Evolutionary conservation across 1,284 basidiomycete species (phyloP).

Genomic region (Bjerkandera adusta): DNA sequence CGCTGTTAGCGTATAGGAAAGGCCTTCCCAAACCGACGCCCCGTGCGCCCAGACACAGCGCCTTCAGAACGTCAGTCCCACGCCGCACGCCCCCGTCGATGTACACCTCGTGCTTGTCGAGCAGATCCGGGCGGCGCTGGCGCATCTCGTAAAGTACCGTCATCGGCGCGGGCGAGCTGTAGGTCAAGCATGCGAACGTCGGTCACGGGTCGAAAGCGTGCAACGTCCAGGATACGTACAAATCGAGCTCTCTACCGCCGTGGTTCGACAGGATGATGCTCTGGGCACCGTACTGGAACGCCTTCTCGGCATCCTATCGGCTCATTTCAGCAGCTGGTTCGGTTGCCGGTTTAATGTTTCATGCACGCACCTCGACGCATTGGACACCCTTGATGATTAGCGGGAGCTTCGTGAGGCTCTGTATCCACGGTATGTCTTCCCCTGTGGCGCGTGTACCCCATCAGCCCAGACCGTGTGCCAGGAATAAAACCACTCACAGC

Average conservation of each 20-base stretch:
- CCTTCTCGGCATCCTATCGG: constrained; percentile 41
- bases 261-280: constrained; percentile 71
- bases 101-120: constrained; percentile 60
- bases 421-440: constrained; percentile 39
- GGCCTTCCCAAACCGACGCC: constrained; percentile 55
- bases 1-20: constrained; percentile 63
- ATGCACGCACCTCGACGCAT: constrained; percentile 37
- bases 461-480: background rate
- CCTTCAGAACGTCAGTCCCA: constrained; percentile 72
- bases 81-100: constrained; percentile 72
- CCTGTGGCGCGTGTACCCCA: constrained; percentile 13
- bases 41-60: constrained; percentile 66
- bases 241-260: constrained; percentile 66
- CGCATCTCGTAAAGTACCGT: constrained; percentile 44
- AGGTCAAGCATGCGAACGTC: background rate
- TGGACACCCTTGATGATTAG: constrained; percentile 49
- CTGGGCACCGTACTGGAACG: constrained; percentile 60
- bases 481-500: constrained; percentile 40
- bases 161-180: constrained; percentile 25
- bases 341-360: too few relatives aligned
- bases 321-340: constrained; percentile 36
- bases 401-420: constrained; percentile 43
- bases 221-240: constrained; percentile 13
- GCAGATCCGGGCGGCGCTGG: constrained; percentile 23
- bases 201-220: background rate